A percentile compares a stretch with the other conserved stretches of the same genome.
Evolutionary conservation across 768 basidiomycete genomes (phyloP).

Genomic region (Porpolomopsis calyptriformis): DNA sequence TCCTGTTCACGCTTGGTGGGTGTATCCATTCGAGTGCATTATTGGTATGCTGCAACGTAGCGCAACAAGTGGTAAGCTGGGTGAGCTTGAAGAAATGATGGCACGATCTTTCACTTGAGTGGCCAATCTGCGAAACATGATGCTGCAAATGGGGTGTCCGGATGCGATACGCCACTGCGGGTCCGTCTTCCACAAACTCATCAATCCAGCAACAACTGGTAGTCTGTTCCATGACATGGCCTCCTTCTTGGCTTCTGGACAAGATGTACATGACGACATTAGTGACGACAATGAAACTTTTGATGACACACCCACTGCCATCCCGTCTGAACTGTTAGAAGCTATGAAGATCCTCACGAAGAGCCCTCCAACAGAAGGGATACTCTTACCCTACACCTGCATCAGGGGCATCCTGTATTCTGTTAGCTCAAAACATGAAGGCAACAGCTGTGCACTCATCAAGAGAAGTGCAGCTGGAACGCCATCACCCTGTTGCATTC

Average conservation of each 20-base stretch:
- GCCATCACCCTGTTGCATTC: background rate
- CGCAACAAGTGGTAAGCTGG: constrained; percentile 15
- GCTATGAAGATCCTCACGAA: background rate
- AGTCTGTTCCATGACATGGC: background rate
- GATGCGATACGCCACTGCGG: background rate
- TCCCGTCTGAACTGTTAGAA: background rate
- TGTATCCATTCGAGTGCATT: constrained; percentile 22
- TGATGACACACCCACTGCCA: background rate
- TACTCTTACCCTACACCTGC: background rate
- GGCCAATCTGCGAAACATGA: background rate
- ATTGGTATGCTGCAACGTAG: constrained; percentile 18
- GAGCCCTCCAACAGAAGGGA: background rate
- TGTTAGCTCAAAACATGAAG: background rate
- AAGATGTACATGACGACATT: background rate
- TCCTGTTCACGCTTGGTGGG: constrained; percentile 25
- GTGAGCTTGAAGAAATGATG: constrained; percentile 9
- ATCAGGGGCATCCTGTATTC: background rate
- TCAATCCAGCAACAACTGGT: background rate
- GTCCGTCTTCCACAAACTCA: background rate
- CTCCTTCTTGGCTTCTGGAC: background rate
- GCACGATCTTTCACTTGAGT: background rate
- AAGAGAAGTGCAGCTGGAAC: background rate
- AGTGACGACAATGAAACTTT: background rate
- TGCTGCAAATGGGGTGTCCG: background rate
- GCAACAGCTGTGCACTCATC: background rate